Evolutionary conservation across 768 basidiomycete genomes (phyloP), one percentile per base, ranked within the genome.

Genomic region (Leccinum obscurum): DNA sequence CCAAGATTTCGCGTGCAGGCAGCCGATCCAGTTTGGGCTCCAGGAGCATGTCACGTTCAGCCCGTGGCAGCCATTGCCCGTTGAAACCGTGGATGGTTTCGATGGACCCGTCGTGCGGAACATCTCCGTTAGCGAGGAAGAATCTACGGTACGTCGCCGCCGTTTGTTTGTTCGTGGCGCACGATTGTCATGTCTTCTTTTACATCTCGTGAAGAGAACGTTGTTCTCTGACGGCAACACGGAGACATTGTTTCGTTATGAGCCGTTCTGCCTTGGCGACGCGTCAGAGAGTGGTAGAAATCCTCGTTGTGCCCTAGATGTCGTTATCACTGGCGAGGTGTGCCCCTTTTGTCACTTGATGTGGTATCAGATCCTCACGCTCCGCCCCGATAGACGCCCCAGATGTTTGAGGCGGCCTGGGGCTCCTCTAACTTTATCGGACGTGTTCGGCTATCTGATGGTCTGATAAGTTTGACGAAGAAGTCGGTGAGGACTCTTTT

Each of bases 391-490:
- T 60, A 88, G 86, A 88, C 86, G 2, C 74, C 80, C 50, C 72
- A 66, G 52, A 77, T 78, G 52, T 82, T 85, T 57, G 84, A 85
- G 60, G 75, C 77, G 41, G 85, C 85, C 8, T 92, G 90, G 88
- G 87, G 85, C 5, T 82, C 83, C 11, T 89, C 83, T 71, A 79
- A 70, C 59, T 84, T 86, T 67, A 76, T 77, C 11, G 90, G 90
- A 53, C 76, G 82, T 26, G 78, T 89, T 50, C 76, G 81, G 35
- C 61, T 75, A 28, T 76, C 76, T 41, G 84, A 88, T 68, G 89
- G 89, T 17, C 71, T 78, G 65, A 80, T 92, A 62, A 76, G 78
- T 52, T 75, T 90, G 69, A 82, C 81, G 70, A 81, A 88, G 68
- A 79, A 84, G 73, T 82, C 86, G 65, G 87, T 88, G 66, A 62